Base-by-base conservation (phyloP, 768 basidiomycete genomes). In the Suillus ampliporus region DNA sequence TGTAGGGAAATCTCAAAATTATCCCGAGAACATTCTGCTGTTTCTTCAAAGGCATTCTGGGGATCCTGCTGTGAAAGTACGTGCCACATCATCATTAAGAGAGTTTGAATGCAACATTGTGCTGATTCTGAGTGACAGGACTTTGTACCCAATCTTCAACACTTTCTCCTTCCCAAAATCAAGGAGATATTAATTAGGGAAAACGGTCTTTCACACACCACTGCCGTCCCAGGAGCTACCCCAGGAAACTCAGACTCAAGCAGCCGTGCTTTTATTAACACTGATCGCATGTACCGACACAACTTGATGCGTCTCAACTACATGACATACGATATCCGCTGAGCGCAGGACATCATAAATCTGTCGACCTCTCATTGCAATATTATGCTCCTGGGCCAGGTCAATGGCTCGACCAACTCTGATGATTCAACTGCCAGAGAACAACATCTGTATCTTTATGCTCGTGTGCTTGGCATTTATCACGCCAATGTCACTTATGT, bases 341-440 rank as follows among this genome's bases (percentile, higher is more conserved):
- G n/a, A n/a, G n/a, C n/a, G n/a, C n/a, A n/a, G n/a, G n/a, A n/a
- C n/a, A n/a, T n/a, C n/a, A n/a, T n/a, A n/a, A n/a, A n/a, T n/a
- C n/a, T n/a, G n/a, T n/a, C n/a, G n/a, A n/a, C n/a, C n/a, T n/a
- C n/a, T n/a, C n/a, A n/a, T n/a, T n/a, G n/a, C n/a, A n/a, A n/a
- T n/a, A n/a, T n/a, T n/a, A n/a, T n/a, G n/a, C n/a, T n/a, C n/a
- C n/a, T n/a, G n/a, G n/a, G n/a, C n/a, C 60, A 60, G 3, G 38
- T 76, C 41, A 72, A 74, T 48, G 73, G 73, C 58, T 76, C 73
- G 19, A 74, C 69, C 6, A 74, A 76, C 34, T 15, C n/a, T 62
- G 9, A 47, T 2, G 3, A 3, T 21, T n/a, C n/a, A n/a, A n/a
- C n/a, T n/a, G n/a, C n/a, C n/a, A n/a, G n/a, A n/a, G 7, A 21